Conservation (phyloP, 73 alveolate genomes). For the Paramecium octaurelia region DNA sequence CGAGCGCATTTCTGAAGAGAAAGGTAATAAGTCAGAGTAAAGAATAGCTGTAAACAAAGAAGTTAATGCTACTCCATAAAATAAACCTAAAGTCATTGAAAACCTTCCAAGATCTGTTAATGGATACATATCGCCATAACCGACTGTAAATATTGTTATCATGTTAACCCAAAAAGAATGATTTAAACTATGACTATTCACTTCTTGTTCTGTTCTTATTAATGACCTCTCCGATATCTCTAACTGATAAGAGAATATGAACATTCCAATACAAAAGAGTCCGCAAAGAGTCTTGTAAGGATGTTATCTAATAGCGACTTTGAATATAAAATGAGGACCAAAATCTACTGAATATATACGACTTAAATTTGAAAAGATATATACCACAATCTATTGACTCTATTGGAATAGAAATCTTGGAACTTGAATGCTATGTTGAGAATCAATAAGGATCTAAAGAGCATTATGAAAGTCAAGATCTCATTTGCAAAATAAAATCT, state of each 20-base stretch:
- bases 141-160: constrained; percentile 44
- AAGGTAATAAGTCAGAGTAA: not conserved
- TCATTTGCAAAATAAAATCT: not conserved
- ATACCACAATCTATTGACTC: constrained; percentile 29
- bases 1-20: not conserved
- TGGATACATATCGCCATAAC: constrained; percentile 55
- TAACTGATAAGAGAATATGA: not conserved
- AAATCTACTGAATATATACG: constrained; percentile 22
- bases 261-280: not conserved
- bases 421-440: not conserved
- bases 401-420: not conserved
- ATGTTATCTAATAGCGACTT: not conserved
- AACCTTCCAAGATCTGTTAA: constrained; percentile 44
- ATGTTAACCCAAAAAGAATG: constrained; percentile 15
- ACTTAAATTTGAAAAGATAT: not conserved
- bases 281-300: not conserved
- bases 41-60: not conserved
- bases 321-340: not conserved
- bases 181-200: not conserved
- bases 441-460: not conserved
- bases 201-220: not conserved
- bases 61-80: constrained; percentile 32
- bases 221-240: constrained; percentile 11
- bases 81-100: constrained; percentile 25
- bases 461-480: not conserved